These are phyloP conservation scores for Rubus idaeus DNA, from an alignment of 306 rosid genomes.

Conservation along the genomic window DNA sequence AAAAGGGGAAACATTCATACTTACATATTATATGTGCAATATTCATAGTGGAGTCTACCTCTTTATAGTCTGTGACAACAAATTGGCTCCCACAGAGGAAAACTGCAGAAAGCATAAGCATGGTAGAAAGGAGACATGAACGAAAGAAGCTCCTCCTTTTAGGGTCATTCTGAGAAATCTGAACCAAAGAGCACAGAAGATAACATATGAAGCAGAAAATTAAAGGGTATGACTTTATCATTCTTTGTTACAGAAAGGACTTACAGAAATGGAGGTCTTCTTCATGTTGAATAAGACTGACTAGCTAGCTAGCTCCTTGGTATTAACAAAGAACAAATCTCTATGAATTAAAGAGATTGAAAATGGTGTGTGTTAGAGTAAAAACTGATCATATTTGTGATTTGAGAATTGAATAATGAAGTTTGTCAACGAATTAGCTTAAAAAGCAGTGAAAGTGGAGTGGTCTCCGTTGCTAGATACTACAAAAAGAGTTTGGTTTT, in stretches of 20 bases:
- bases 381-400: not conserved
- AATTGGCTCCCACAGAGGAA: constrained; percentile 33
- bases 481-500: constrained; percentile 11
- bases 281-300: not conserved
- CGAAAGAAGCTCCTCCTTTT: constrained; percentile 12
- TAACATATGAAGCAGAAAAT: not conserved
- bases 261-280: constrained; percentile 27
- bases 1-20: not conserved
- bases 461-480: constrained; percentile 1
- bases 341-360: not conserved
- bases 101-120: constrained; percentile 28
- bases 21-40: not conserved
- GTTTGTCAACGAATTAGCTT: constrained; percentile 2
- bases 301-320: not conserved
- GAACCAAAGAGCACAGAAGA: not conserved
- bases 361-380: not conserved
- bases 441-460: constrained; percentile 12
- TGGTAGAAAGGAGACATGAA: constrained; percentile 14
- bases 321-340: not conserved
- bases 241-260: not conserved
- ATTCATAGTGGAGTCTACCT: constrained; percentile 11
- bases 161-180: constrained; percentile 15
- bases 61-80: constrained; percentile 32
- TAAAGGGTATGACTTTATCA: not conserved
- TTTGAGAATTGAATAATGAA: not conserved